Evolutionary conservation across 176 grass and related monocot species (phyloP).

Genomic region (Metroxylon sagu): DNA sequence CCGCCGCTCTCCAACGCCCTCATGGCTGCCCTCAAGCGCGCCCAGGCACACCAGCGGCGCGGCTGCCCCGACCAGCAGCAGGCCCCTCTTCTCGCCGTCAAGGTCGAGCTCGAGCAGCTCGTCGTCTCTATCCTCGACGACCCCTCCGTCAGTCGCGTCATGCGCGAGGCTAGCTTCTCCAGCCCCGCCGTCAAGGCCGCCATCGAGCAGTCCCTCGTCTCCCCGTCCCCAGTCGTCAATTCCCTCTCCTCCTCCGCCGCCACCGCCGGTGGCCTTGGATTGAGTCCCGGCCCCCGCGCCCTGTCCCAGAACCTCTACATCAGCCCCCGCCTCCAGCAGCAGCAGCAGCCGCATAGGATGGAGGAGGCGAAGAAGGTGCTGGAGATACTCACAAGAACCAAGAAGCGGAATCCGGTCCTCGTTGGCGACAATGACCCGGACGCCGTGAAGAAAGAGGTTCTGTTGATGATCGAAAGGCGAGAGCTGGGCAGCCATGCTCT

Average conservation of each 20-base stretch:
- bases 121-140: constrained; percentile 79
- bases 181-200: constrained; percentile 43
- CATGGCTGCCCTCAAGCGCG: constrained; percentile 72
- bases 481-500: constrained; percentile 29
- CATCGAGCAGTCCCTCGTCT: constrained; percentile 21
- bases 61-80: constrained; percentile 26
- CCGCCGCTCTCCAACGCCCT: constrained; percentile 77
- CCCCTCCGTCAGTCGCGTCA: constrained; percentile 86
- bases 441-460: constrained; percentile 48
- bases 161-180: constrained; percentile 87
- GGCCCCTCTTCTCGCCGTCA: constrained; percentile 35
- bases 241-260: background rate
- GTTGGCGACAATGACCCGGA: constrained; percentile 68
- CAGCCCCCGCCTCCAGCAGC: constrained; percentile 32
- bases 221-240: constrained; percentile 23
- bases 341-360: constrained; percentile 14
- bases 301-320: constrained; percentile 6
- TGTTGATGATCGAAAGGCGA: constrained; percentile 37
- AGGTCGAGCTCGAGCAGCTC: constrained; percentile 66
- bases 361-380: constrained; percentile 55
- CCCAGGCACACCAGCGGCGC: constrained; percentile 76
- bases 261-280: constrained; percentile 4
- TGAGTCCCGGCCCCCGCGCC: too few species aligned
- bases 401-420: constrained; percentile 65
- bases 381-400: constrained; percentile 34